Conservation (phyloP, 1,284 basidiomycete genomes). For the Papiliotrema terrestris region DNA sequence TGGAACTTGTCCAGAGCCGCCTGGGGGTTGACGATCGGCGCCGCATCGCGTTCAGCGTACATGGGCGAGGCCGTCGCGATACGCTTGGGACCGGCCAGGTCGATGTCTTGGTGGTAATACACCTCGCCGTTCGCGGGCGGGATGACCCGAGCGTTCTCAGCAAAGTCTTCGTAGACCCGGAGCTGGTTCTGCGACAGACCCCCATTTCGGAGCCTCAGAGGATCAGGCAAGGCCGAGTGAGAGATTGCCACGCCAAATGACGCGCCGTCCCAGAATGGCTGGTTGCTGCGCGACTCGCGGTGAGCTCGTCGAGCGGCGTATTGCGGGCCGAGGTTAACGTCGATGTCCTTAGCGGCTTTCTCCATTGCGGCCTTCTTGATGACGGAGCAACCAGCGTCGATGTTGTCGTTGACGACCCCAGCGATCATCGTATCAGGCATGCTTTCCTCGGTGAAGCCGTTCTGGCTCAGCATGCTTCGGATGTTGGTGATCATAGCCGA, state of each 20-base stretch:
- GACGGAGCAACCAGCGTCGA: slow-evolving; percentile 88
- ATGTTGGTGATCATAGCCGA: slow-evolving; percentile 89
- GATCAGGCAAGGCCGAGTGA: slow-evolving; percentile 77
- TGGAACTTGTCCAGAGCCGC: slow-evolving; percentile 50
- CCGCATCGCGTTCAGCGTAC: slow-evolving; percentile 23
- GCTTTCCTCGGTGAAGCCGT: slow-evolving; percentile 75
- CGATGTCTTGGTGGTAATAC: slow-evolving; percentile 14
- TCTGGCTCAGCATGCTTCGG: slow-evolving; percentile 70
- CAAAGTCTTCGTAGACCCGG: slow-evolving; percentile 94
- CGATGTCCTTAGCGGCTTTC: slow-evolving; percentile 89
- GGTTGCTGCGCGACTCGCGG: slow-evolving; percentile 58
- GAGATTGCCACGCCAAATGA: slow-evolving; percentile 67
- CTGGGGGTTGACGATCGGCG: slow-evolving; percentile 32
- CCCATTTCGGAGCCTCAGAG: slow-evolving; percentile 75
- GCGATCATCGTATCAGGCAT: slow-evolving; percentile 59
- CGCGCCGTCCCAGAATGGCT: slow-evolving; percentile 83
- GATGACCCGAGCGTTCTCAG: slow-evolving; percentile 51
- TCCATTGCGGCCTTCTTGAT: slow-evolving; percentile 99
- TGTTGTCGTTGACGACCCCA: slow-evolving; percentile 85
- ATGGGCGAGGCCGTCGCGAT: slow-evolving; percentile 24
- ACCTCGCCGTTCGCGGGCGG: slow-evolving; percentile 21
- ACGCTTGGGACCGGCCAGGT: slow-evolving; percentile 22
- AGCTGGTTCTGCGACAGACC: slow-evolving; percentile 81
- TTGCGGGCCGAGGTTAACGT: slow-evolving; percentile 78
- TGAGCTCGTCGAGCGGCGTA: slow-evolving; percentile 84